Conservation (phyloP, 2,329 filamentous ascomycete species). For the Rhinocladiella mackenziei region DNA sequence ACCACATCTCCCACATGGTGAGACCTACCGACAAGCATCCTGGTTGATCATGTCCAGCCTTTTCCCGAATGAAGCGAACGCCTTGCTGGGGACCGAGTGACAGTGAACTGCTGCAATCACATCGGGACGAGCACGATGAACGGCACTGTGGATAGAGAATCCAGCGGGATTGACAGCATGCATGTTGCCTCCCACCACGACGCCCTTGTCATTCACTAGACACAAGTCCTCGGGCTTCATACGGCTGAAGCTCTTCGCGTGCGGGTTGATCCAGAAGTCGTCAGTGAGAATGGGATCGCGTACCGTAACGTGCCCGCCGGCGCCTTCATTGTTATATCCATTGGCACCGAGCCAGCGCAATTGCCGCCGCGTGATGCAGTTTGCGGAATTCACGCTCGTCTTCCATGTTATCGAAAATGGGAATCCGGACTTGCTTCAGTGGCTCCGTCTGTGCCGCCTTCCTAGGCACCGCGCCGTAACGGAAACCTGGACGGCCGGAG, state of each 20-base stretch:
- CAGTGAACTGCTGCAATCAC: conserved; percentile 53
- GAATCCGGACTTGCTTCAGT: too few relatives aligned
- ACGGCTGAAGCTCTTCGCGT: conserved; percentile 58
- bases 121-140: conserved; percentile 53
- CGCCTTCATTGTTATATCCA: conserved; percentile 58
- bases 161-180: conserved; percentile 42
- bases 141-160: conserved; percentile 51
- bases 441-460: too few relatives aligned
- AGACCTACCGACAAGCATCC: conserved; percentile 28
- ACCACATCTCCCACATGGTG: too few relatives aligned
- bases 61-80: conserved; percentile 41
- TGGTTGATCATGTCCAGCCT: conserved; percentile 44
- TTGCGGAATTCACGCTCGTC: conserved; percentile 53
- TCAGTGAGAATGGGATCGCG: conserved; percentile 57
- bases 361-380: conserved; percentile 51
- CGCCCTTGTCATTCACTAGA: conserved; percentile 57
- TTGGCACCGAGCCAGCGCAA: conserved; percentile 55
- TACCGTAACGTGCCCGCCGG: conserved; percentile 61
- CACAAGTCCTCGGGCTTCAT: conserved; percentile 64
- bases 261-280: conserved; percentile 65
- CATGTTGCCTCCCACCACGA: conserved; percentile 53
- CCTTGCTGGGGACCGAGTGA: conserved; percentile 50
- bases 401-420: conserved; percentile 40
- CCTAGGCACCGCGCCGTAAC: too few relatives aligned
- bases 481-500: too few relatives aligned